Base-by-base conservation (phyloP, 164 flowering plant species). In the Magnolia officinalis region DNA sequence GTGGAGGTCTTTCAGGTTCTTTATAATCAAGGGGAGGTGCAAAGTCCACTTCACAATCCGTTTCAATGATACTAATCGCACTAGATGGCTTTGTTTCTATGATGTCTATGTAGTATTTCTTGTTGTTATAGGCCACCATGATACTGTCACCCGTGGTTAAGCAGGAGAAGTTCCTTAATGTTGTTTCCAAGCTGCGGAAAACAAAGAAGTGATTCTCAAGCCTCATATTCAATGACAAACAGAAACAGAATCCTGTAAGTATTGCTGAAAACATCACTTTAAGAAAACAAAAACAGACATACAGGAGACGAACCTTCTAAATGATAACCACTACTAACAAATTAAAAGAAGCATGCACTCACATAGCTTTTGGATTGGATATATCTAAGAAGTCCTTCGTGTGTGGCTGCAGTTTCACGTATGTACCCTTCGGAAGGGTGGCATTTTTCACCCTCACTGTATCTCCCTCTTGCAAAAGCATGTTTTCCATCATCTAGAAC, bases 11-110 rank as follows among this genome's bases (percentile, higher is more conserved):
- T 81, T 88, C 93, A 50, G 98, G 98, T 80, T 92, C 98, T 83
- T 88, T 90, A 77, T 91, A 95, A 86, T 95, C 98, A 72, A 95
- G 88, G 29, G 99, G 99, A 79, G 98, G 97, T 37, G 99, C 98
- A 82, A 95, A 95, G 79, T 95, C 99, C 75, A 95, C 99, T 83
- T 95, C 98, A 83, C 99, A 95, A 78, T 95, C 99, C 6, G 98
- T 95, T 82, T 95, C 98, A 65, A 93, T 95, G 68, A 95, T 92
- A 79, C 88, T 91, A 75, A 95, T 90, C 3, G 95, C 98, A 75
- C 86, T 76, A 24, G 98, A 81, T 72, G 99, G 99, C 87, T 90
- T 93, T 63, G 99, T 72, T 83, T 93, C 99, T 23, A 95, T 71
- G 21, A 95, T 91, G 78, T 95, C 97, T 72, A 95, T 93, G 82